phyloP scores from a whole-genome alignment of 495 filamentous ascomycete species.

The Penicillium salamii region DNA sequence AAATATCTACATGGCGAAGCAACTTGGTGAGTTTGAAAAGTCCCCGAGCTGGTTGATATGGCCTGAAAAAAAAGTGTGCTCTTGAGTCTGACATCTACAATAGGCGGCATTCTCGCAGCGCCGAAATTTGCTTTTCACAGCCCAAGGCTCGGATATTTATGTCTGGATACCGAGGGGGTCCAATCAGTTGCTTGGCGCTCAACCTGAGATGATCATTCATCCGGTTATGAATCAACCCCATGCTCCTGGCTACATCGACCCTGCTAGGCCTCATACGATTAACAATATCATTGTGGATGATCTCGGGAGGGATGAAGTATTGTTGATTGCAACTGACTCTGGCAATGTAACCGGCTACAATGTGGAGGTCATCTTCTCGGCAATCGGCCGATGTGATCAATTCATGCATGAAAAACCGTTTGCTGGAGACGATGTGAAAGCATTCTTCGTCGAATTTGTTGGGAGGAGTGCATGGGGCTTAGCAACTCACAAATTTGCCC shows the following conservation, averaged over 20 bases:
- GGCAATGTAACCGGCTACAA: slow-evolving; percentile 85
- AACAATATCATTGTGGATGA: slow-evolving; percentile 78
- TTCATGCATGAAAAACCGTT: slow-evolving; percentile 23
- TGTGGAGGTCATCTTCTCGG: slow-evolving; percentile 53
- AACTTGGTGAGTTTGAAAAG: slow-evolving; percentile 46
- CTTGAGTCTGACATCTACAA: background rate
- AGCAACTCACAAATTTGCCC: slow-evolving; percentile 73
- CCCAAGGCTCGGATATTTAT: slow-evolving; percentile 67
- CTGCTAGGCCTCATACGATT: slow-evolving; percentile 60
- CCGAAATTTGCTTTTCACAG: slow-evolving; percentile 72
- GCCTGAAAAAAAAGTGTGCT: no score
- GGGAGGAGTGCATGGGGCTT: slow-evolving; percentile 83
- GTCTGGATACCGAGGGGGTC: slow-evolving; percentile 70
- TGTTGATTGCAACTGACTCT: slow-evolving; percentile 77
- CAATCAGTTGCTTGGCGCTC: slow-evolving; percentile 56
- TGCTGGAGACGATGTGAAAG: slow-evolving; percentile 32
- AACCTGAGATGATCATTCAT: slow-evolving; percentile 63
- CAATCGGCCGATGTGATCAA: slow-evolving; percentile 33
- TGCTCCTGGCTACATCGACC: slow-evolving; percentile 56
- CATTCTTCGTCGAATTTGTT: slow-evolving; percentile 76
- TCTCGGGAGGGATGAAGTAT: slow-evolving; percentile 75
- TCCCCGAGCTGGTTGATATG: no score
- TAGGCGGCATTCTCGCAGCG: slow-evolving; percentile 56
- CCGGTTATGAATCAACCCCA: slow-evolving; percentile 51
- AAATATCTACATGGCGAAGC: slow-evolving; percentile 43